Evolutionary conservation across 768 basidiomycete genomes (phyloP), one percentile per base, ranked within the genome.

Genomic region (Scleroderma citrinum): DNA sequence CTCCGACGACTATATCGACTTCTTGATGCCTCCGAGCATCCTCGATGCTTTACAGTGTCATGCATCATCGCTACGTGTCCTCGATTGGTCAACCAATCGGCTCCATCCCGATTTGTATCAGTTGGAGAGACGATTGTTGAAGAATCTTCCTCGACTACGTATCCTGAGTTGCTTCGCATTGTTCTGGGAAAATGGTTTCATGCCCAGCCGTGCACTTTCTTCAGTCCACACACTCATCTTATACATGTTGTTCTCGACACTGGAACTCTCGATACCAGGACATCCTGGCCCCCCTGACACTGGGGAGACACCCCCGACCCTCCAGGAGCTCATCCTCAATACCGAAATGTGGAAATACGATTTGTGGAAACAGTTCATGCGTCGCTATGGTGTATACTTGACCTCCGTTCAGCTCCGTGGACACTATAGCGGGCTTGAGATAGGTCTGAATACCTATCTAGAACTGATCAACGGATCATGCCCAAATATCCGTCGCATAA

Each of bases 271-370:
- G n/a, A n/a, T n/a, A 29, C 26, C 26, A 29, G 26, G 8, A 4
- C 26, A 29, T 8, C 8, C 8, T 29, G 26, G 26, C 26, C 26
- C 26, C 26, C 4, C 8, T 29, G 26, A 29, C 26, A 29, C 26
- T 41, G 17, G 23, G 1, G 36, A 31, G 12, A 39, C 44, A 19
- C 41, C 8, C 23, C 14, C 50, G 2, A 50, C 52, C 1, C 58
- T 61, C 31, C 48, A 48, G 35, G 58, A 62, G 23, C 54, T 62
- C 42, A 51, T 58, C 31, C 39, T 62, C 7, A 43, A 54, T 21
- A 32, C 52, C 14, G n/a, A 21, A 17, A 30, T 47, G 6, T 17
- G 3, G 3, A 19, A 48, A n/a, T 4, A n/a, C 7, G 3, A 17
- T 7, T 21, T 46, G 20, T 58, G 58, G 60, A n/a, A 26, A 32